Evolutionary conservation across 2,329 filamentous ascomycete species (phyloP), one percentile per base, ranked within the genome.

Genomic region (Alternaria sp.): DNA sequence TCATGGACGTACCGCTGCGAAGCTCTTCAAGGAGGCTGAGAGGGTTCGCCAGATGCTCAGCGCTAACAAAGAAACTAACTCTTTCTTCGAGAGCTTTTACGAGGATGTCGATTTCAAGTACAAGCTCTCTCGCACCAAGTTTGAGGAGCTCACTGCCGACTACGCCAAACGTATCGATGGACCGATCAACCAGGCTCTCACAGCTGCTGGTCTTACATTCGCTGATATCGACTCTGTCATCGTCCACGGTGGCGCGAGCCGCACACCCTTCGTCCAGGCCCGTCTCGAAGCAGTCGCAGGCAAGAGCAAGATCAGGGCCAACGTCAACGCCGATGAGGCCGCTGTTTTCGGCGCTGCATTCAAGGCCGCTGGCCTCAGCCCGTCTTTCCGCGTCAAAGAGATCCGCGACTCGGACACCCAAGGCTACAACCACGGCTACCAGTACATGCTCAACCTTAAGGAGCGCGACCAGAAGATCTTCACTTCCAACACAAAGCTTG

Each of bases 381-480:
- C 95, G 44, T 95, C 92, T 78, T 99, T 99, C 89, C 91, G 93
- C 65, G 96, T 99, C 77, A 99, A 98, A 86, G 96, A 98, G 77
- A 99, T 99, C 69, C 87, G 92, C 62, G 88, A 92, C 55, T 86
- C 85, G n/a, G 96, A 99, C 73, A 88, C 87, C 21, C 87, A 92
- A 45, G 86, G 86, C 46, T 97, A 96, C 77, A 84, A 89, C 3
- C 87, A 91, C 26, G 89, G 89, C 60, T 87, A 97, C 73, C 91
- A 90, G 79, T 97, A 93, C 88, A 88, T 84, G 40, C 85, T 88
- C 61, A 89, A 91, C 66, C 86, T 88, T 59, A 84, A 95, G 82
- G 84, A 88, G 55, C 88, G 90, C 74, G 88, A 90, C 72, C 93
- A 97, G 82, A 91, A 91, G 77, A 86, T 99, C 23, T 98, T 96